Base-by-base conservation (phyloP, 2,329 filamentous ascomycete species). In the Colletotrichum sp. region DNA sequence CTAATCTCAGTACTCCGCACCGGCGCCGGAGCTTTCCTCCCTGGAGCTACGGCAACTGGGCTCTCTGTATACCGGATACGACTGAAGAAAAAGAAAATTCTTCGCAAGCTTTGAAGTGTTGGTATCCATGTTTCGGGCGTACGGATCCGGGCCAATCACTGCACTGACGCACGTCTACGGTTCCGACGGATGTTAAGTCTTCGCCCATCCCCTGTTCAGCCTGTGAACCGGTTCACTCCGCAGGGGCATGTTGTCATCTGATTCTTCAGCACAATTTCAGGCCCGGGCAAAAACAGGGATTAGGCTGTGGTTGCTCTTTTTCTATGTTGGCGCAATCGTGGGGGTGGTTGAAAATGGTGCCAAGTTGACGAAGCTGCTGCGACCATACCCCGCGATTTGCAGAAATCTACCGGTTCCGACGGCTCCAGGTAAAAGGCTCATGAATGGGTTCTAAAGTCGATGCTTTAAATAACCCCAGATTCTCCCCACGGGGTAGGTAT, bases 301-400 rank as follows among this genome's bases (percentile, higher is more conserved):
- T 0, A 3, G n/a, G n/a, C 10, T 52, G n/a, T 13, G 10, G 6
- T 21, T 52, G n/a, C n/a, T 1, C 44, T 2, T 3, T 21, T 52
- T 8, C 44, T 21, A 13, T 21, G n/a, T 9, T 52, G 44, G 44
- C n/a, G 9, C 44, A 49, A 49, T 49, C 44, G 44, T 49, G 44
- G 44, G n/a, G 10, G 0, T 21, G n/a, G 44, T 49, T 21, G 10
- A 49, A 49, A 21, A 52, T 52, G 3, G 44, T 52, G 10, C n/a
- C 44, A 21, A 52, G 44, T 52, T 52, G 44, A 52, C 44, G 44
- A 52, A 52, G 44, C n/a, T 52, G 6, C 44, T 21, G 44, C 10
- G 6, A 21, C 44, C n/a, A 21, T 21, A 4, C n/a, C 44, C 44
- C 44, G 44, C n/a, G 44, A 21, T 52, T 52, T 21, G 10, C 44